Evolutionary conservation across 2,329 filamentous ascomycete species (phyloP).

Genomic region (Exophiala xenobiotica): DNA sequence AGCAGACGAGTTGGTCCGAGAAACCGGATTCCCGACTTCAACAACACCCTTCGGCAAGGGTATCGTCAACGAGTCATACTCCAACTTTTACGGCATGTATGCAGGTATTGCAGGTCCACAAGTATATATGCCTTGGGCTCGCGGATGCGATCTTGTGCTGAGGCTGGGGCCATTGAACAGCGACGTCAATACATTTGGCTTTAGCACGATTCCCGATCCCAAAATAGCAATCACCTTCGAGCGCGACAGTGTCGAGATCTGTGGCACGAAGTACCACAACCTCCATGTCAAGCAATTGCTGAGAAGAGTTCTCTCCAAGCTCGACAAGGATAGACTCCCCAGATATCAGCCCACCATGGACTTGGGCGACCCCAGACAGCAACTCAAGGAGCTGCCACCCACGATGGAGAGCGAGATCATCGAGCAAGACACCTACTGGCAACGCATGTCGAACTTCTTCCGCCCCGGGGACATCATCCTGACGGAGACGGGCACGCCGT

Average conservation of each 20-base stretch:
- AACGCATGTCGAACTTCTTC: conserved; percentile 58
- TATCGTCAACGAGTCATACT: conserved; percentile 48
- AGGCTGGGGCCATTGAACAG: conserved; percentile 50
- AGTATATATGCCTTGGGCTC: conserved; percentile 40
- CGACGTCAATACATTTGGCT: conserved; percentile 45
- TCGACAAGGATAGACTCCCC: conserved; percentile 45
- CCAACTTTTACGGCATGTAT: conserved; percentile 53
- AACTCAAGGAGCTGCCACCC: conserved; percentile 50
- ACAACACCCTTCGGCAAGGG: conserved; percentile 52
- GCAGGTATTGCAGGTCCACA: conserved; percentile 44
- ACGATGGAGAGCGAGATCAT: conserved; percentile 50
- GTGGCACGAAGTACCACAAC: conserved; percentile 73
- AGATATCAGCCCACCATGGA: conserved; percentile 33
- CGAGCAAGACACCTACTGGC: conserved; percentile 60
- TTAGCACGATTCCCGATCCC: conserved; percentile 33
- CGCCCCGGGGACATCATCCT: conserved; percentile 56
- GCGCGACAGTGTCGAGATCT: conserved; percentile 68
- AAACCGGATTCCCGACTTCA: conserved; percentile 50
- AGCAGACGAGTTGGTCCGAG: conserved; percentile 44
- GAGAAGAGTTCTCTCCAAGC: conserved; percentile 62
- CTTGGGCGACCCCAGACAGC: conserved; percentile 47
- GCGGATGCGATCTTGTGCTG: conserved; percentile 47
- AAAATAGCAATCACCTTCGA: conserved; percentile 72
- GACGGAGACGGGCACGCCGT: conserved; percentile 60
- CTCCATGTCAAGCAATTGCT: conserved; percentile 78